Evolutionary conservation across 441 rosid species (phyloP), one percentile per base, ranked within the genome.

Genomic region (Brassica balearica): DNA sequence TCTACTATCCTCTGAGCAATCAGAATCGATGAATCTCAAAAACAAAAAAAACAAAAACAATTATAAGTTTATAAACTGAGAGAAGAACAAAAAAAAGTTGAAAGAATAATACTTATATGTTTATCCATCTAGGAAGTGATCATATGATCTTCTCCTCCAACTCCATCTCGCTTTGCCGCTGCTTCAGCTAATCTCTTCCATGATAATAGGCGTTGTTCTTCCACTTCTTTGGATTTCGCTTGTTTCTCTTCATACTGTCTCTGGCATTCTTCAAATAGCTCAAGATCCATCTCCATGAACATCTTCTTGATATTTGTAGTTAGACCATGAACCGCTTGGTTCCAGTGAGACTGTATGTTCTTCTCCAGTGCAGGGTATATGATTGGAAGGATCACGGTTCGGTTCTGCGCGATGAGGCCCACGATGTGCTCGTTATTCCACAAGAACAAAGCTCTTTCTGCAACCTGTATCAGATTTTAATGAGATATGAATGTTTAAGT

Each of bases 351-450:
- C 67, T 74, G 85, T n/a, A 92, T 85, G 82, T 95, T 95, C 89
- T 79, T 92, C 86, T 92, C 97, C 83, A 95, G 53, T 59, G 98
- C 89, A 41, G 89, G 92, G 58, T 88, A 92, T 43, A 95, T 88
- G 27, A 92, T 86, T 25, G 97, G 98, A 34, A 95, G 73, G 68
- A 92, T 79, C 60, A 84, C 90, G 4, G 75, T 73, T 15, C 95
- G 87, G 69, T 91, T 91, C 80, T 95, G 97, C 19, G 95, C 97
- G 0, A 91, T 90, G 69, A 95, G 85, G 81, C 86, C 81, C 84
- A 91, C 98, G 0, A 95, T 84, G 82, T 91, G 95, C 83, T 94
- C 98, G 29, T 92, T 94, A 76, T 94, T 94, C 98, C 98, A 94
- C 79, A 94, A 83, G 84, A 95, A 95, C 71, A 95, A 87, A 51